Evolutionary conservation across 768 basidiomycete species (phyloP).

Genomic region (Pulveroboletus frians): DNA sequence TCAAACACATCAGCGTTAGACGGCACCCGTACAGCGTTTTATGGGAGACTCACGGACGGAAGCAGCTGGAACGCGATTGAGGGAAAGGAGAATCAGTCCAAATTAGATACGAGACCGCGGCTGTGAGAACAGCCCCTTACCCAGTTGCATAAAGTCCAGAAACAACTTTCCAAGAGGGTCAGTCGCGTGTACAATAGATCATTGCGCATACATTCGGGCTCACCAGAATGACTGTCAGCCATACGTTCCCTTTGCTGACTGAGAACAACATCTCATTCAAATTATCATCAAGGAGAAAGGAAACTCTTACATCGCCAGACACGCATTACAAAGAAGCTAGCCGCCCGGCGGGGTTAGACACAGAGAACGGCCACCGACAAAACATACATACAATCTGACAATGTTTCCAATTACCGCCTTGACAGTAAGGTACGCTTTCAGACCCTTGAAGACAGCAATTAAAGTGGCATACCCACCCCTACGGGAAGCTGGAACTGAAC

Average conservation of each 20-base stretch:
- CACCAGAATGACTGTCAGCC: slow-evolving; percentile 44
- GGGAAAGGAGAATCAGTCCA: slow-evolving; percentile 1
- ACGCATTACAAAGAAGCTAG: slow-evolving; percentile 52
- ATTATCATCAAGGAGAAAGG: background rate
- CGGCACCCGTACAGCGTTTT: background rate
- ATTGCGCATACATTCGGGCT: slow-evolving; percentile 10
- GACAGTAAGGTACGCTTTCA: background rate
- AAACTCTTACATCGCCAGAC: slow-evolving; percentile 56
- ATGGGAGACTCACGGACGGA: slow-evolving; percentile 34
- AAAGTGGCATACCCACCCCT: slow-evolving; percentile 29
- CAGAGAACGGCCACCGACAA: background rate
- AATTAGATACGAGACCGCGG: background rate
- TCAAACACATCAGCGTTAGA: slow-evolving; percentile 3
- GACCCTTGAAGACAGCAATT: background rate
- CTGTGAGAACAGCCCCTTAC: slow-evolving; percentile 26
- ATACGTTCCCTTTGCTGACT: slow-evolving; percentile 54
- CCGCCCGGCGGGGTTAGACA: background rate
- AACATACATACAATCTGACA: slow-evolving; percentile 49
- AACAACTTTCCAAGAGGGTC: slow-evolving; percentile 33
- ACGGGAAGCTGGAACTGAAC: slow-evolving; percentile 41
- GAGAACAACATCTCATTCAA: background rate
- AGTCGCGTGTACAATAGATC: background rate
- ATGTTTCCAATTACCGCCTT: slow-evolving; percentile 51
- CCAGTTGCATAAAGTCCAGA: slow-evolving; percentile 47
- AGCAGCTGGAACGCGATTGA: slow-evolving; percentile 24